Conservation (phyloP, 2,329 filamentous ascomycete species). For the Oidium heveae region DNA sequence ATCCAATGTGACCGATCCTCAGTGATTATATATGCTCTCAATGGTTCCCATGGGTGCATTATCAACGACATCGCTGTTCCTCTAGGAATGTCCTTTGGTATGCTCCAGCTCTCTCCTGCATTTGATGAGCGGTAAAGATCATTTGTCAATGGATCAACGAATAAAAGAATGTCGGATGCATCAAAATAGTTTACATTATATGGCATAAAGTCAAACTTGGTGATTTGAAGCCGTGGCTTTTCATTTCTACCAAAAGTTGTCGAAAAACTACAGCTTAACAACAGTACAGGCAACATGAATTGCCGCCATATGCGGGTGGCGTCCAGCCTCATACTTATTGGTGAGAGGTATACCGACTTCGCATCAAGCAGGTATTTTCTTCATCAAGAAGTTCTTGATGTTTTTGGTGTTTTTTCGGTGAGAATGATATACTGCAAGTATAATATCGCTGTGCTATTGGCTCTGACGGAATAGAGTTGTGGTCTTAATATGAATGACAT, state of each 20-base stretch:
- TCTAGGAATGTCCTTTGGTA: conserved; percentile 36
- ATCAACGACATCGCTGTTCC: conserved; percentile 36
- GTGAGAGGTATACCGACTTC: background rate
- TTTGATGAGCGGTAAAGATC: conserved; percentile 57
- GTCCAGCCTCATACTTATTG: background rate
- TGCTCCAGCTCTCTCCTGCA: conserved; percentile 55
- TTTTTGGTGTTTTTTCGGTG: background rate
- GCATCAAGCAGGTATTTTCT: background rate
- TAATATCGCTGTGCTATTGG: too few species aligned
- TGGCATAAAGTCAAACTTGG: conserved; percentile 39
- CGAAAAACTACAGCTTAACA: conserved; percentile 4
- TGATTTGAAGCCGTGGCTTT: conserved; percentile 37
- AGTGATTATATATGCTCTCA: conserved; percentile 61
- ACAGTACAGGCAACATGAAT: conserved; percentile 10
- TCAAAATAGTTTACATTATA: conserved; percentile 68
- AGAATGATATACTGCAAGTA: too few species aligned
- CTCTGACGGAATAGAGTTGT: too few species aligned
- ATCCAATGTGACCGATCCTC: conserved; percentile 47
- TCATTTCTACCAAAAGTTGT: conserved; percentile 13
- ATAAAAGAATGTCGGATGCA: conserved; percentile 58
- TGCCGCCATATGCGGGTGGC: conserved; percentile 9
- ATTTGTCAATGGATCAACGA: conserved; percentile 37
- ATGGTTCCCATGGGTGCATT: conserved; percentile 55
- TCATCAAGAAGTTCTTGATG: background rate
- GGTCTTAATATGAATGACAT: too few species aligned